Percentiles rank a stretch among this genome's conserved stretches.
Evolutionary conservation across 148 eudicot species (phyloP).

Genomic region (Vaccinium corymbosum): DNA sequence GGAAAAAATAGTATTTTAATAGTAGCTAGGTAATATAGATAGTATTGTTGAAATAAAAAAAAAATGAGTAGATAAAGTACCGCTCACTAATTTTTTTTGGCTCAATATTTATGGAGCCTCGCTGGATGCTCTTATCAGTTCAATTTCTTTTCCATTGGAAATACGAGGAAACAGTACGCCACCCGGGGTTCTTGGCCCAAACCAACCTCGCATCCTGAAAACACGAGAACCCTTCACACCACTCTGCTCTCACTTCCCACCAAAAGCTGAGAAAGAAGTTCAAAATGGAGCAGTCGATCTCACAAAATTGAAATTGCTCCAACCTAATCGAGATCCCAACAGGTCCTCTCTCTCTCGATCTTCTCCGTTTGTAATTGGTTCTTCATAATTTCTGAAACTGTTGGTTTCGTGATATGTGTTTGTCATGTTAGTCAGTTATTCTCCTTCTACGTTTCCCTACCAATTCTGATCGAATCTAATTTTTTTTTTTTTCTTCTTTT

Average conservation of each 20-base stretch:
- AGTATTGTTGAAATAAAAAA: no score
- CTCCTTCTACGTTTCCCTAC: background rate
- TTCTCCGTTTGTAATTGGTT: background rate
- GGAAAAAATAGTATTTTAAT: no score
- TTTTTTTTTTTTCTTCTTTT: background rate
- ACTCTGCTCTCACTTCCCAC: background rate
- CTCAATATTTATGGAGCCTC: no score
- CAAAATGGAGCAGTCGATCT: background rate
- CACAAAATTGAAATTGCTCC: background rate
- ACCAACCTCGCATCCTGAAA: no score
- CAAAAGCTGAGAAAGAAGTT: background rate
- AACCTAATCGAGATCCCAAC: background rate
- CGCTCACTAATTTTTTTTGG: no score
- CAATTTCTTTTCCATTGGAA: no score
- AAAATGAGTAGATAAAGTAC: no score
- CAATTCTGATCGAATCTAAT: background rate
- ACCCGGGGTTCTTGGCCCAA: no score
- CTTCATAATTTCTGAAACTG: background rate
- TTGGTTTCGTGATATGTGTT: background rate
- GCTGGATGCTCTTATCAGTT: no score
- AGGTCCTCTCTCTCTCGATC: background rate
- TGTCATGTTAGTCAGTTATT: background rate
- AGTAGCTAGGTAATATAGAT: no score
- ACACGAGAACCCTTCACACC: no score
- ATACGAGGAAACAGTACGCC: no score